These are phyloP conservation scores for Orbilia quercus DNA, from an alignment of 2,329 filamentous ascomycete genomes.

Conservation along the genomic window DNA sequence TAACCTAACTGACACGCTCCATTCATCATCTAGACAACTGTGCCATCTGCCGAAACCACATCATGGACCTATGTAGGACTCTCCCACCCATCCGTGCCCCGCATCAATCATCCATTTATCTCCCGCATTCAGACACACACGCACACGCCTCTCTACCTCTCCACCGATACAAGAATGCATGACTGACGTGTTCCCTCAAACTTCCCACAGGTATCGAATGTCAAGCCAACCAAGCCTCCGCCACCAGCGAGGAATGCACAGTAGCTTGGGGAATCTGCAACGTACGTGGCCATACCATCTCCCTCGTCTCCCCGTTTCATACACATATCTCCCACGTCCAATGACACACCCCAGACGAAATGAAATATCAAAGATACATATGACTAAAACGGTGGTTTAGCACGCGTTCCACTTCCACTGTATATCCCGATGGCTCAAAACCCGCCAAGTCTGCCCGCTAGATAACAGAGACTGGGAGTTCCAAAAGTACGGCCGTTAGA, in stretches of 20 bases:
- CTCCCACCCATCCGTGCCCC: slow-evolving; percentile 4
- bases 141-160: slow-evolving; percentile 49
- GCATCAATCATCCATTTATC: too few species aligned
- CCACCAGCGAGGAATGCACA: slow-evolving; percentile 96
- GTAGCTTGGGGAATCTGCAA: slow-evolving; percentile 99
- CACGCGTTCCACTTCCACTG: slow-evolving; percentile 99
- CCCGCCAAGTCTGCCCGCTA: slow-evolving; percentile 95
- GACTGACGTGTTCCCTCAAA: slow-evolving; percentile 36
- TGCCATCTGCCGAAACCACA: slow-evolving; percentile 98
- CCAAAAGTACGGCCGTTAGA: slow-evolving; percentile 90
- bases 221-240: slow-evolving; percentile 97
- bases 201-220: slow-evolving; percentile 83
- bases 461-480: slow-evolving; percentile 99
- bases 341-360: too few species aligned
- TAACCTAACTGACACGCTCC: slow-evolving; percentile 12
- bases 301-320: slow-evolving; percentile 18
- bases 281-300: slow-evolving; percentile 69
- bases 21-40: slow-evolving; percentile 77
- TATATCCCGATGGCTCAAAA: slow-evolving; percentile 98
- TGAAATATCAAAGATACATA: slow-evolving; percentile 1
- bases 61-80: slow-evolving; percentile 93
- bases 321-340: slow-evolving; percentile 11
- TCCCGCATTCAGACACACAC: slow-evolving; percentile 38
- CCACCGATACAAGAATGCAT: slow-evolving; percentile 53
- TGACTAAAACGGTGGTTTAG: slow-evolving; percentile 68